Base-by-base conservation (phyloP, 2,329 filamentous ascomycete genomes). In the Monosporascus sp. region DNA sequence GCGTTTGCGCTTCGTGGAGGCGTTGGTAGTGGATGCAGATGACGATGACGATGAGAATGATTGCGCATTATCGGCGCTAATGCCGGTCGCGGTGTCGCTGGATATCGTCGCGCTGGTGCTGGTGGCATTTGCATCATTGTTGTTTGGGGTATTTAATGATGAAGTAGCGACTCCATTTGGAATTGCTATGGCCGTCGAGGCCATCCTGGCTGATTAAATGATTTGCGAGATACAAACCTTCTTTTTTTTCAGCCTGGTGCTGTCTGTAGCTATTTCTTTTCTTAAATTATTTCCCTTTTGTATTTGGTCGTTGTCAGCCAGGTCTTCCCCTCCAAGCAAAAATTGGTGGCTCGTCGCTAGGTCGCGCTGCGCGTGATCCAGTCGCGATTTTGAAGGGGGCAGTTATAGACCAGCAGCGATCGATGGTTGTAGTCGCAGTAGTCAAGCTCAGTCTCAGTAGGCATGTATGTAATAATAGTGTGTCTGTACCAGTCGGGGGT, bases 1-100 rank as follows among this genome's bases (percentile, higher is more conserved):
- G 58, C 65, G 66, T 62, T 68, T 68, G 61, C 66, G 66, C 64
- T 68, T 68, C 49, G 57, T 57, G 22, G 64, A 56, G 39, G 58
- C 47, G 51, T 48, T 59, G n/a, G 50, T 24, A 57, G 59, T 53
- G 44, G 60, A 46, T 46, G 42, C 42, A 6, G 41, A 44, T 6
- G 41, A 46, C 9, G 42, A 46, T 46, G 42, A 46, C 24, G 24
- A 46, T 31, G 42, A 27, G 22, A 46, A 27, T 7, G 42, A 61
- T 51, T 62, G 65, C 58, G 62, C 60, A 47, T 54, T 31, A 27
- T 64, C 61, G 50, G 51, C 51, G 53, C 31, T 34, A 34, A 34
- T 34, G 54, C 47, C 46, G 52, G 17, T 48, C 36, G n/a, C 18
- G 25, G 22, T 48, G 42, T 22, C 25, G 45, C 47, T 51, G 15